Base-by-base conservation (phyloP, 2,329 filamentous ascomycete species). In the Fusarium torulosum region DNA sequence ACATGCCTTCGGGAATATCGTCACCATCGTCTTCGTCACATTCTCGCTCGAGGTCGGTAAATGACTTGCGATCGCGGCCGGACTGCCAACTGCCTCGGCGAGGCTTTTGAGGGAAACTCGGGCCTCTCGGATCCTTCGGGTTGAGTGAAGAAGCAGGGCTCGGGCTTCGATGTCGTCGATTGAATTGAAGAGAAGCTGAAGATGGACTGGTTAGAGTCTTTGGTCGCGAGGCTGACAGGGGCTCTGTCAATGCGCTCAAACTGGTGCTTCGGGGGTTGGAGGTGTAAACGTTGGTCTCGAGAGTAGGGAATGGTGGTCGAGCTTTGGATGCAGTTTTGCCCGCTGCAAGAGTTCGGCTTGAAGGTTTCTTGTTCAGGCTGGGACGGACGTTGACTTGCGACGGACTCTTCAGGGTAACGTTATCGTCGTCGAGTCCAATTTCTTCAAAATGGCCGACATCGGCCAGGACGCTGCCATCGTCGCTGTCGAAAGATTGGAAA, bases 401-500 rank as follows among this genome's bases (percentile, higher is more conserved):
- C 10, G 80, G 81, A 37, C 81, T 76, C 63, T 83, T 85, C 66
- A 86, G 86, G 35, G 86, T 85, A 77, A 78, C 57, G 69, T 72
- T 58, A 73, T 77, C 83, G 64, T 94, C 90, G 72, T 94, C 91
- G 29, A 98, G 87, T 14, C 91, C 93, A 76, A 97, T 97, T 69
- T 97, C 95, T 77, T 98, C 95, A 74, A 97, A 97, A 77, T 97
- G 90, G 67, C 88, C 89, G 59, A 91, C 87, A 75, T 97, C 92
- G 52, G 88, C 85, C 44, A 92, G 82, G 50, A 89, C 85, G 70
- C 85, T 87, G 74, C 90, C 88, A 71, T 92, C 91, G 73, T 93
- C 91, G 73, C 90, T 91, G 64, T 87, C 89, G 57, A 91, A 90
- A 37, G 94, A 97, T 72, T 90, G 91, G 74, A 95, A 91, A 49